Conservation (phyloP, 208 protist species). For the Trypanosoma lewisi region DNA sequence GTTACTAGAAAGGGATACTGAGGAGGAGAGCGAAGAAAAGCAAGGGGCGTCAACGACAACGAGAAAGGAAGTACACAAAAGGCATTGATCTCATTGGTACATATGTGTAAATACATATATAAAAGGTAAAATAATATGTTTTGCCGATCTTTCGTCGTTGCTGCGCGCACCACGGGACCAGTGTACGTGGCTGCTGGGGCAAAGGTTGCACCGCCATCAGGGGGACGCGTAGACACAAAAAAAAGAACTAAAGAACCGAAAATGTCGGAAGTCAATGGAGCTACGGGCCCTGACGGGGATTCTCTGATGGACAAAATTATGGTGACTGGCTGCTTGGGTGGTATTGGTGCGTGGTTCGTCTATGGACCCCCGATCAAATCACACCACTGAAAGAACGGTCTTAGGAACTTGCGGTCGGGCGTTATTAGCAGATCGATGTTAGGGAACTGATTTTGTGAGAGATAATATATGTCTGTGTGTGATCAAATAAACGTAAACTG, state of each 20-base stretch:
- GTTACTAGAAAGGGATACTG: no score
- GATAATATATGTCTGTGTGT: neutral
- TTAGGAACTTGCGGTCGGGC: neutral
- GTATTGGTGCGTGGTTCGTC: conserved; percentile 56
- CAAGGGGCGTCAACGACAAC: no score
- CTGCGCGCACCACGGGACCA: conserved; percentile 27
- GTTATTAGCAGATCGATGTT: conserved; percentile 10
- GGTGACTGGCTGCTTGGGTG: conserved; percentile 32
- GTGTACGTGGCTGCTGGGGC: conserved; percentile 18
- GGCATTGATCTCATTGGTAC: no score
- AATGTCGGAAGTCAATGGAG: conserved; percentile 54
- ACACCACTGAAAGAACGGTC: conserved; percentile 47
- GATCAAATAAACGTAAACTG: neutral
- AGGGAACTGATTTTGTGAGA: no score
- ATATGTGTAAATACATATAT: conserved; percentile 9
- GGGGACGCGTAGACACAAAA: conserved; percentile 19
- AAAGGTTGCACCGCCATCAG: conserved; percentile 3
- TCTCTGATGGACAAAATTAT: conserved; percentile 69
- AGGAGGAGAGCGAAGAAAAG: no score
- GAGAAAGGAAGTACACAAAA: neutral
- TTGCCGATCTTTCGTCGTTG: conserved; percentile 35
- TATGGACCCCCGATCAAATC: conserved; percentile 56
- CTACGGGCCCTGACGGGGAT: conserved; percentile 52
- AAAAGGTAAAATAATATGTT: conserved; percentile 36
- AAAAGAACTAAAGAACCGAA: neutral